Base-by-base conservation (phyloP, 192 early-diverging fungal species). In the Mortierella claussenii region DNA sequence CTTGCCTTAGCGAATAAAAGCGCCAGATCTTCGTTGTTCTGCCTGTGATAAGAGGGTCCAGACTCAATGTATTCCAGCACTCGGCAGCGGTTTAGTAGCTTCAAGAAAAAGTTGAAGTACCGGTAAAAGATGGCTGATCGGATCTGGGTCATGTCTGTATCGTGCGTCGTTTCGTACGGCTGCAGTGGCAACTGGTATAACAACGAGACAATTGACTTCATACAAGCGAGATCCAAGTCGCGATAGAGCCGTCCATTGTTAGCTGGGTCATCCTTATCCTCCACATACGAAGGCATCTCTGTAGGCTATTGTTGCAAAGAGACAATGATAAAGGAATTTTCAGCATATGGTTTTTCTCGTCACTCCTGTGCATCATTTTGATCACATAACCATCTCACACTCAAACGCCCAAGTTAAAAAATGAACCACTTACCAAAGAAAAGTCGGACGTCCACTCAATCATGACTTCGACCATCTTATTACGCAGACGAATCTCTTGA, bases 401-500 rank as follows among this genome's bases (percentile, higher is more conserved):
- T n/a, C n/a, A n/a, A n/a, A n/a, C n/a, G n/a, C n/a, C n/a, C n/a
- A n/a, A n/a, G n/a, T n/a, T n/a, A n/a, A n/a, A n/a, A n/a, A n/a
- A n/a, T n/a, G n/a, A n/a, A n/a, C n/a, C 31, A 46, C 60, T 68
- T 85, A 86, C 86, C 81, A 83, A 60, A 15, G 85, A 83, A 53
- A 84, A 91, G 68, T 91, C 87, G n/a, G 86, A 86, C 18, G 91
- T 95, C 93, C 92, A 93, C 52, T 88, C 89, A 21, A 93, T 82
- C 63, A 94, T 82, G 33, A 85, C 88, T 34, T 92, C 89, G 15
- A 92, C 69, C 46, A 95, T 66, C 32, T 84, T 85, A 54, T 93
- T 93, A 47, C 94, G 76, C 50, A 96, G 70, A 28, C 80, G 78
- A 62, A 94, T 89, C 55, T 95, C 91, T 36, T 91, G 88, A 20